Conservation (phyloP, 2,329 filamentous ascomycete genomes). For the Nemania sp. region DNA sequence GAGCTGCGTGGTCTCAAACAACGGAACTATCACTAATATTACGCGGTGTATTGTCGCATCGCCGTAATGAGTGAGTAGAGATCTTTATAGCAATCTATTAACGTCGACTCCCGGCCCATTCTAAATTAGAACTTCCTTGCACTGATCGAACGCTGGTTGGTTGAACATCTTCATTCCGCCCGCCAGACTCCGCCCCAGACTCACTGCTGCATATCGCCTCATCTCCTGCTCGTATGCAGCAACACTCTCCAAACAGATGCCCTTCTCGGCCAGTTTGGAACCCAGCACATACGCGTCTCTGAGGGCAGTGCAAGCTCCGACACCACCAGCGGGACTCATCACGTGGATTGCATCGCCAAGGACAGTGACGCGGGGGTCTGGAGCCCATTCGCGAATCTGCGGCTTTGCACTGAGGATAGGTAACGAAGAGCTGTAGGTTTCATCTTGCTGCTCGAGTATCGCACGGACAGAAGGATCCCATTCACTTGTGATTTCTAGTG, state of each 20-base stretch:
- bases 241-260: conserved; percentile 13
- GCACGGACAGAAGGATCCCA: conserved; percentile 33
- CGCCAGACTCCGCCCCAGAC: conserved; percentile 14
- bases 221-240: conserved; percentile 15
- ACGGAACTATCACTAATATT: too few relatives aligned
- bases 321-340: conserved; percentile 39
- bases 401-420: conserved; percentile 24
- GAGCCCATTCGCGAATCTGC: conserved; percentile 20
- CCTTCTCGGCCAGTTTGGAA: conserved; percentile 11
- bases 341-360: conserved; percentile 31
- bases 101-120: not conserved
- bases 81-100: not conserved
- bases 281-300: conserved; percentile 30
- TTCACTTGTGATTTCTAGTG: conserved; percentile 26
- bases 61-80: not conserved
- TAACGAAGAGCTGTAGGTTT: conserved; percentile 14
- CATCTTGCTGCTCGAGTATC: conserved; percentile 30
- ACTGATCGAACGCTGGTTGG: conserved; percentile 23
- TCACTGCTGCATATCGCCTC: conserved; percentile 15
- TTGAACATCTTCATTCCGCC: conserved; percentile 26
- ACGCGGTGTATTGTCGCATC: not conserved
- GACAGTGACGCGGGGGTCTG: conserved; percentile 26
- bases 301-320: conserved; percentile 42
- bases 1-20: too few relatives aligned
- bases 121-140: not conserved